Evolutionary conservation across 192 early-diverging fungal genomes (phyloP).

Genomic region (Coemansia sp.): DNA sequence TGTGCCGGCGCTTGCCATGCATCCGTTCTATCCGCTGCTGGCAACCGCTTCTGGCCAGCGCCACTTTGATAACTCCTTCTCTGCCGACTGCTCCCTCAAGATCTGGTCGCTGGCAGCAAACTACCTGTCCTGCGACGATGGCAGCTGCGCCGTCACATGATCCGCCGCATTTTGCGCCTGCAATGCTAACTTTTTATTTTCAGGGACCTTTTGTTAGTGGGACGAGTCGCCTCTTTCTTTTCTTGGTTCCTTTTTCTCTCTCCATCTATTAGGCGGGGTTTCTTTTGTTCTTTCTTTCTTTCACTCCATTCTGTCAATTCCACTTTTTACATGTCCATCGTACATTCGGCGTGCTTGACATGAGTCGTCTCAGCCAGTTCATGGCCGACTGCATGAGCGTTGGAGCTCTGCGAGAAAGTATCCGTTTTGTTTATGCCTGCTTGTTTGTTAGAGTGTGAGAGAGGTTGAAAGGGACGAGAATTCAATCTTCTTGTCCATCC

Average conservation of each 20-base stretch:
- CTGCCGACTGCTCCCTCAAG: slow-evolving; percentile 14
- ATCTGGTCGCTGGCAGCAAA: slow-evolving; percentile 24
- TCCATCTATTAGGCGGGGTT: no score
- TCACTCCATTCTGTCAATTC: slow-evolving; percentile 3
- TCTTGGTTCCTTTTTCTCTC: no score
- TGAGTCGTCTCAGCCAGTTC: slow-evolving; percentile 61
- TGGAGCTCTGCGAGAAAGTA: slow-evolving; percentile 63
- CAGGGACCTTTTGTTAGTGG: no score
- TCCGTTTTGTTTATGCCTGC: neutral
- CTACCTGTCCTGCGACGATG: neutral
- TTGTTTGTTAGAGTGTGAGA: neutral
- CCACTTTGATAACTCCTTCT: slow-evolving; percentile 4
- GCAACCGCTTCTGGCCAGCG: slow-evolving; percentile 77
- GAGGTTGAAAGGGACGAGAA: no score
- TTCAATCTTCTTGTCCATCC: no score
- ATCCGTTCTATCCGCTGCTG: slow-evolving; percentile 67
- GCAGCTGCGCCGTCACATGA: no score
- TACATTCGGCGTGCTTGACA: slow-evolving; percentile 16
- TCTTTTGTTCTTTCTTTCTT: slow-evolving; percentile 13
- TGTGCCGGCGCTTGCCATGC: slow-evolving; percentile 59
- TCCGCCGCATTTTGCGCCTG: neutral
- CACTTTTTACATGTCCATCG: slow-evolving; percentile 5
- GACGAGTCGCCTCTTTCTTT: no score
- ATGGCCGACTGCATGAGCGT: slow-evolving; percentile 66
- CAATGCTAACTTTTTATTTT: no score